Evolutionary conservation across 768 basidiomycete species (phyloP).

Genomic region (Tylopilus felleus): DNA sequence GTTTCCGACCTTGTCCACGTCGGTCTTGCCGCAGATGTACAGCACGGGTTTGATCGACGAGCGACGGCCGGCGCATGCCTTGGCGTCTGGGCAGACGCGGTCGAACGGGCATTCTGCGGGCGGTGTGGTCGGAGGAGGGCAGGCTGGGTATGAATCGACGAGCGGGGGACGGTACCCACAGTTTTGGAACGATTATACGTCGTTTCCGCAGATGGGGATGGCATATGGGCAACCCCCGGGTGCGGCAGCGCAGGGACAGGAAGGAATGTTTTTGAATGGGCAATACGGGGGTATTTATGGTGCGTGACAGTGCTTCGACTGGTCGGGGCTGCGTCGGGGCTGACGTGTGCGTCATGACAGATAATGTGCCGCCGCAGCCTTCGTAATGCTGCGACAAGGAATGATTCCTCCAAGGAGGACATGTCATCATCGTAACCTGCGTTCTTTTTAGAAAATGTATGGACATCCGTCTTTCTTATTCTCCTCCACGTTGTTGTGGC

Average conservation of each 20-base stretch:
- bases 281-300: constrained; percentile 29
- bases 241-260: constrained; percentile 15
- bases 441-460: background rate
- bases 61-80: constrained; percentile 26
- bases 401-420: background rate
- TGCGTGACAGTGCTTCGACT: constrained; percentile 9
- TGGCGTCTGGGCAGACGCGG: constrained; percentile 18
- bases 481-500: too few species aligned
- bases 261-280: constrained; percentile 23
- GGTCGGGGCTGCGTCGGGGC: background rate
- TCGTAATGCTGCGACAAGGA: constrained; percentile 3
- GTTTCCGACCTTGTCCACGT: constrained; percentile 56
- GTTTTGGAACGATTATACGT: constrained; percentile 55
- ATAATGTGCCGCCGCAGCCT: constrained; percentile 6
- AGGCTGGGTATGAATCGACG: constrained; percentile 20
- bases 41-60: constrained; percentile 68
- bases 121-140: constrained; percentile 5
- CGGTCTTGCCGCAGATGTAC: constrained; percentile 71
- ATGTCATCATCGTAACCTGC: background rate
- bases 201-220: constrained; percentile 47
- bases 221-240: constrained; percentile 31
- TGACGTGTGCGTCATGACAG: constrained; percentile 10
- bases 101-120: constrained; percentile 12
- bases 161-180: constrained; percentile 42
- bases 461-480: background rate